These are phyloP conservation scores for Penicillium paneum DNA, from an alignment of 2,329 filamentous ascomycete species.

Conservation along the genomic window DNA sequence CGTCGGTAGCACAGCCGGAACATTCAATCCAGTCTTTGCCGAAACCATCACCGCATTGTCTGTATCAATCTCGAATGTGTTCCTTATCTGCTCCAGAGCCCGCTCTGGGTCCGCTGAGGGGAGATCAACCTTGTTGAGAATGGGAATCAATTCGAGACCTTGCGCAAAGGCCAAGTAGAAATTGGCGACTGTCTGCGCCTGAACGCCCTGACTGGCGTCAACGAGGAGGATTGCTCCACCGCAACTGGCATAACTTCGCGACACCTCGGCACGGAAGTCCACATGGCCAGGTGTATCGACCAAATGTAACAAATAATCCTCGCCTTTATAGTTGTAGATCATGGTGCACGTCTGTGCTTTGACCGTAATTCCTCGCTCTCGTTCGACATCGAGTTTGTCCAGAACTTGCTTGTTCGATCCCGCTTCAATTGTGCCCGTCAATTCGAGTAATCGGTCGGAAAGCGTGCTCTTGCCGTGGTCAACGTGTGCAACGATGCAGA, in stretches of 20 bases:
- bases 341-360: constrained; percentile 99
- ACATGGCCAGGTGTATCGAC: constrained; percentile 98
- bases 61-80: constrained; percentile 82
- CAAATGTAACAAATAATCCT: constrained; percentile 89
- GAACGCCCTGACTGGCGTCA: constrained; percentile 92
- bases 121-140: constrained; percentile 96
- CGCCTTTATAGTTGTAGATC: constrained; percentile 81
- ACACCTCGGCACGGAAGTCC: constrained; percentile 95
- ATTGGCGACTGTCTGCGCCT: constrained; percentile 97
- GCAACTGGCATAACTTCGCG: constrained; percentile 91
- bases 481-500: constrained; percentile 98
- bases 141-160: constrained; percentile 78
- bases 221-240: constrained; percentile 89
- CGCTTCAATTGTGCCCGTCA: constrained; percentile 86
- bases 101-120: constrained; percentile 82
- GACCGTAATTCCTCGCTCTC: constrained; percentile 94
- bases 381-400: constrained; percentile 94
- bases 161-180: constrained; percentile 97
- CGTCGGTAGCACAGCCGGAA: constrained; percentile 74
- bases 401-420: constrained; percentile 91
- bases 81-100: constrained; percentile 80
- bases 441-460: constrained; percentile 84
- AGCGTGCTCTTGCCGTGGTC: constrained; percentile 98
- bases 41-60: constrained; percentile 74
- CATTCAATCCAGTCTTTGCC: constrained; percentile 89